Conservation (phyloP, 352 stramenopile genomes). For the Pythium pyrilobum region DNA sequence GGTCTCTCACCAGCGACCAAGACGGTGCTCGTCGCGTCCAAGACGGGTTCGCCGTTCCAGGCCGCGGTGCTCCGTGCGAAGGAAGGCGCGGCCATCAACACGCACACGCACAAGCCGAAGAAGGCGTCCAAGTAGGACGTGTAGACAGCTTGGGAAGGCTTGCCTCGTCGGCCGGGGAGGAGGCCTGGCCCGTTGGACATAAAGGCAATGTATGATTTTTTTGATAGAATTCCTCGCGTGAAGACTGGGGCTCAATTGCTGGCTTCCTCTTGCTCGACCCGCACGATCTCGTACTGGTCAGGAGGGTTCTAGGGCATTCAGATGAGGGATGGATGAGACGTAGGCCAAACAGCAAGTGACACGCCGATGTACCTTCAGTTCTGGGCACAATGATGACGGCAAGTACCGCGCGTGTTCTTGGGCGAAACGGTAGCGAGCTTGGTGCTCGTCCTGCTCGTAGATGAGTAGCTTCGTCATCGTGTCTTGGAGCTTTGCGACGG, state of each 20-base stretch:
- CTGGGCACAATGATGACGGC: conserved; percentile 59
- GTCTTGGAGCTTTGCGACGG: conserved; percentile 40
- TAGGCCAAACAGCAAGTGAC: background rate
- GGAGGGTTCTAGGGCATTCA: conserved; percentile 44
- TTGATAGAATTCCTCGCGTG: conserved; percentile 6
- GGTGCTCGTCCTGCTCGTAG: conserved; percentile 44
- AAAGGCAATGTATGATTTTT: conserved; percentile 12
- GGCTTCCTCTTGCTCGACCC: conserved; percentile 1
- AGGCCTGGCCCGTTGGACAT: background rate
- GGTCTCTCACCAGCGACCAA: conserved; percentile 8
- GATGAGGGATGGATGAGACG: background rate
- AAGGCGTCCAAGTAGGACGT: conserved; percentile 31
- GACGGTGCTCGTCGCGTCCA: conserved; percentile 30
- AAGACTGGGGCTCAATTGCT: conserved; percentile 5
- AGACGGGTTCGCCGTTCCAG: conserved; percentile 55
- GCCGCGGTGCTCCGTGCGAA: conserved; percentile 63
- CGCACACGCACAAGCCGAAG: conserved; percentile 60
- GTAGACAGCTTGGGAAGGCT: background rate
- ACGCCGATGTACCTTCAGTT: conserved; percentile 48
- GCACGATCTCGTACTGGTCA: conserved; percentile 44
- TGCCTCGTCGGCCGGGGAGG: too few species aligned
- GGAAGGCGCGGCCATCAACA: conserved; percentile 60
- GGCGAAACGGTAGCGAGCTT: conserved; percentile 37
- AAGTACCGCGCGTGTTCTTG: conserved; percentile 63
- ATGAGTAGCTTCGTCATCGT: conserved; percentile 40